Evolutionary conservation across 495 filamentous ascomycete species (phyloP).

Genomic region (Delitschia confertaspora): DNA sequence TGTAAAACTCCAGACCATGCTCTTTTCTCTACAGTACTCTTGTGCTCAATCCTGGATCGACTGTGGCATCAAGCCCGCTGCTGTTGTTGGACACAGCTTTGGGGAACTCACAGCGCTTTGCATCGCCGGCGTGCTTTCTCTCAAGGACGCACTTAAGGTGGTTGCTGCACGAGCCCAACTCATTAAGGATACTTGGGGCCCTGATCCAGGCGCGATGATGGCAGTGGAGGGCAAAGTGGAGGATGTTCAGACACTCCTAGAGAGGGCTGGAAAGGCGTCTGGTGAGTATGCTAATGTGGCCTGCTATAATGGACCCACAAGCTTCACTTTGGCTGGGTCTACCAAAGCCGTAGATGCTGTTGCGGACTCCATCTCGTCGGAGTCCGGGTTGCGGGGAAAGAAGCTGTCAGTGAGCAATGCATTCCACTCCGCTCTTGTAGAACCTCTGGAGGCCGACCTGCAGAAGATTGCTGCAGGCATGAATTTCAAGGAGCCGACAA

Average conservation of each 20-base stretch:
- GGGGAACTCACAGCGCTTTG: constrained; percentile 22
- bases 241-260: neutral
- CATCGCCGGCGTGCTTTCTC: constrained; percentile 13
- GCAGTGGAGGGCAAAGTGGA: neutral
- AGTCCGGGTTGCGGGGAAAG: neutral
- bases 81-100: constrained; percentile 44
- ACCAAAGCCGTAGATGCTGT: neutral
- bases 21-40: constrained; percentile 45
- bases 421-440: constrained; percentile 25
- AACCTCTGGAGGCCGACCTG: constrained; percentile 11
- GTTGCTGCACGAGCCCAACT: constrained; percentile 14
- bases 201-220: constrained; percentile 13
- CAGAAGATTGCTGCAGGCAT: constrained; percentile 10
- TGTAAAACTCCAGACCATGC: constrained; percentile 7
- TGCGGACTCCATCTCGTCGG: neutral
- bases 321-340: constrained; percentile 10
- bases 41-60: constrained; percentile 43
- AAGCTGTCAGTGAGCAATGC: constrained; percentile 20
- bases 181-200: constrained; percentile 9
- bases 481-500: constrained; percentile 15
- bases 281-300: constrained; percentile 7
- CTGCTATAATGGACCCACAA: constrained; percentile 22
- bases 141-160: constrained; percentile 13
- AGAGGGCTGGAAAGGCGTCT: neutral
- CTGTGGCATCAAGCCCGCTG: constrained; percentile 32